Evolutionary conservation across 2,329 filamentous ascomycete species (phyloP).

Genomic region (Diaporthe vexans): DNA sequence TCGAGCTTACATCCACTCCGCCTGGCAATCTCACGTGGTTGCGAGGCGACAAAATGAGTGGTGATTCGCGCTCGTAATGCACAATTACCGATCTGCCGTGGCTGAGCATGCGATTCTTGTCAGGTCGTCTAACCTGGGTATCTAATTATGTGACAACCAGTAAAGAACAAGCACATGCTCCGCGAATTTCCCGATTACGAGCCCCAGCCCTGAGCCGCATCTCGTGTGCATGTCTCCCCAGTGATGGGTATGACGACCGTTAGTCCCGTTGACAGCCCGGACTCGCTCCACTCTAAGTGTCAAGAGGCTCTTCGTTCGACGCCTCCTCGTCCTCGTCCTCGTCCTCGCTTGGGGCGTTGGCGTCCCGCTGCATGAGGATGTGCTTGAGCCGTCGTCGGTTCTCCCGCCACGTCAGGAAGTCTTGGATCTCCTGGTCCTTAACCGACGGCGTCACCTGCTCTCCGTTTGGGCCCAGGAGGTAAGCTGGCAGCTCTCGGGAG

Average conservation of each 20-base stretch:
- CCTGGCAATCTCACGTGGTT: constrained; percentile 7
- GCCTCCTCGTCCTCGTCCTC: constrained; percentile 48
- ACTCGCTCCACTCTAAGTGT: constrained; percentile 16
- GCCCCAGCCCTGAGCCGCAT: constrained; percentile 17
- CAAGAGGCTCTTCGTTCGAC: constrained; percentile 1
- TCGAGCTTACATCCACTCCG: constrained; percentile 18
- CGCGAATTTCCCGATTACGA: constrained; percentile 27
- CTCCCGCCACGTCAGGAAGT: constrained; percentile 58
- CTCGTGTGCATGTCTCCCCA: constrained; percentile 3
- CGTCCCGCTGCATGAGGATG: constrained; percentile 58
- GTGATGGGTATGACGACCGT: background rate
- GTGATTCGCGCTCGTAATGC: constrained; percentile 11
- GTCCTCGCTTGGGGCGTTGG: constrained; percentile 61
- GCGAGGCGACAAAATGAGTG: background rate
- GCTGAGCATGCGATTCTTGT: constrained; percentile 28
- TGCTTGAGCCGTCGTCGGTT: constrained; percentile 61
- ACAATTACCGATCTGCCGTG: constrained; percentile 28
- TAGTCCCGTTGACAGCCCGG: background rate
- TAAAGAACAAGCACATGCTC: background rate
- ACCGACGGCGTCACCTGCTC: constrained; percentile 72
- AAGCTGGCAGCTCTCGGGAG: constrained; percentile 56
- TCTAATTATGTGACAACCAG: background rate
- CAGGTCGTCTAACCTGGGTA: background rate
- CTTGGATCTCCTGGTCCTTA: constrained; percentile 65
- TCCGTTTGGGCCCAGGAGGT: constrained; percentile 66